A percentile compares a stretch with the other conserved stretches of the same genome.
Evolutionary conservation across 805 yeast genomes (phyloP).

Genomic region (Saccharomycopsis olivae): DNA sequence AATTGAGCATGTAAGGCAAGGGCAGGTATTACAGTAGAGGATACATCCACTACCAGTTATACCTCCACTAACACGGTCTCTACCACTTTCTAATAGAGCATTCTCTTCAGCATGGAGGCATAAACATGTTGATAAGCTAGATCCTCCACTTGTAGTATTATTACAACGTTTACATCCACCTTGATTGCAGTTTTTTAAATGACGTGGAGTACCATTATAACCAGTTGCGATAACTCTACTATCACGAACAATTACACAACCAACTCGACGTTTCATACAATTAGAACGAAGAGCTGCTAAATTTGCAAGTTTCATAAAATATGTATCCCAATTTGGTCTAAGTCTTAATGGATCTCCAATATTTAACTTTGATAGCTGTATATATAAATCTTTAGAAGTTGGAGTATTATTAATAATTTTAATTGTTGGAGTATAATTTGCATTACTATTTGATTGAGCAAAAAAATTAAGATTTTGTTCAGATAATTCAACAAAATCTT

Average conservation of each 20-base stretch:
- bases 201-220: constrained; percentile 94
- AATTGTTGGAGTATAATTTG: constrained; percentile 38
- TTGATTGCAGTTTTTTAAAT: constrained; percentile 77
- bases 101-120: constrained; percentile 98
- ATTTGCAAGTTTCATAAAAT: constrained; percentile 88
- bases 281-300: constrained; percentile 88
- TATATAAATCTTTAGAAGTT: constrained; percentile 28
- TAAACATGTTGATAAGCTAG: constrained; percentile 68
- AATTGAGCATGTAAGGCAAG: constrained; percentile 91
- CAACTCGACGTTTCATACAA: constrained; percentile 96
- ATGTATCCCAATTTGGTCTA: constrained; percentile 93
- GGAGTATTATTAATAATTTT: constrained; percentile 43
- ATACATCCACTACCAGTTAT: constrained; percentile 29
- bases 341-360: constrained; percentile 46
- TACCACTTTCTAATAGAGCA: constrained; percentile 87
- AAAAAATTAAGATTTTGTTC: constrained; percentile 24
- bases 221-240: constrained; percentile 90
- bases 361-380: constrained; percentile 31
- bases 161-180: constrained; percentile 95
- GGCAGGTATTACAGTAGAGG: constrained; percentile 92
- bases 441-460: constrained; percentile 22
- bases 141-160: constrained; percentile 43
- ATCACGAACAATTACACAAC: constrained; percentile 86
- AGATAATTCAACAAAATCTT: constrained; percentile 30
- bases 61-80: constrained; percentile 51